Evolutionary conservation across 1,284 basidiomycete species (phyloP), one percentile per base, ranked within the genome.

Genomic region (Neolentinus lepideus): DNA sequence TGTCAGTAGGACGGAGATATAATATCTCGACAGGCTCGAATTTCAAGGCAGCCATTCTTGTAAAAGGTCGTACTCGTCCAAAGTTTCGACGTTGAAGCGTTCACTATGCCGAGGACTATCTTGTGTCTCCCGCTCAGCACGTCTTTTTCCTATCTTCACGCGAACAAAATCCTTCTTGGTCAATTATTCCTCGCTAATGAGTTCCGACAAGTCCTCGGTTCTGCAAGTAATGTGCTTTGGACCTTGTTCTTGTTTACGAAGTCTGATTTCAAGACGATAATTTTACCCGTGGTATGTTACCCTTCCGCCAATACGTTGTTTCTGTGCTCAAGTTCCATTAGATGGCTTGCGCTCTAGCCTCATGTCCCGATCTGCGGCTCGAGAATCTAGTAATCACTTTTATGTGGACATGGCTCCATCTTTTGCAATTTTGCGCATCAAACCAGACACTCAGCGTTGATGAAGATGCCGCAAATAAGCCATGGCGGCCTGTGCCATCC

Each of bases 401-500:
- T 6, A 25, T 50, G 16, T 50, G 47, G 47, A 50, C 27, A 50
- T 50, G 47, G 47, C 22, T 50, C 6, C 47, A 50, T 50, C 24
- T 50, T 16, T 21, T 50, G 24, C 47, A 26, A n/a, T 50, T 25
- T 21, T 26, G 27, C 47, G 24, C n/a, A 3, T 70, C 71, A 12
- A 73, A 73, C 57, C 71, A 73, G 55, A 63, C 60, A 8, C 53
- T 62, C n/a, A 60, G 60, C 22, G 56, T 54, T 2, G 59, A 63
- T 3, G 71, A 73, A 55, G 71, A 73, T 55, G 59, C 55, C 22
- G 29, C 65, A 10, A 72, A 72, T 59, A 66, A 67, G 52, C 67
- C 71, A 1, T 67, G 69, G 64, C 59, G 71, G 35, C 71, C 71
- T 0, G 59, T 73, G 26, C 71, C 71, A 1, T 58, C 71, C 16